Conservation (phyloP, 441 rosid species). For the Capsella rubella region DNA sequence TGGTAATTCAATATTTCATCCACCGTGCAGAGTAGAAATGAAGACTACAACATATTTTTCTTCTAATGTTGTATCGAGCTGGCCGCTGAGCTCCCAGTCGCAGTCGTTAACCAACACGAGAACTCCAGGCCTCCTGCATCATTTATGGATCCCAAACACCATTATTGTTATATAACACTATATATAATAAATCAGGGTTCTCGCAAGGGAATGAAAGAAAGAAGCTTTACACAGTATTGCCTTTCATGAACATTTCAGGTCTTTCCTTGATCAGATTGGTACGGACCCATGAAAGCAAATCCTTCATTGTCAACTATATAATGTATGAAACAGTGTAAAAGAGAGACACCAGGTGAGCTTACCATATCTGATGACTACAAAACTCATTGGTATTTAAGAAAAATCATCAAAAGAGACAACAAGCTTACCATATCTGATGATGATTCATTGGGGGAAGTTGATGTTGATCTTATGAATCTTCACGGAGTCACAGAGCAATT, state of each 20-base stretch:
- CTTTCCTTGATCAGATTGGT: conserved; percentile 90
- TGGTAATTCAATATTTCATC: conserved; percentile 38
- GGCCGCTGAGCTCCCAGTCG: conserved; percentile 87
- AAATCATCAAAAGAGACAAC: background rate
- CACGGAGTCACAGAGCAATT: background rate
- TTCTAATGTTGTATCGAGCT: conserved; percentile 69
- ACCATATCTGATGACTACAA: background rate
- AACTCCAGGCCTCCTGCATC: conserved; percentile 71
- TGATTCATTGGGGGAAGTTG: background rate
- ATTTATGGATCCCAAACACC: background rate
- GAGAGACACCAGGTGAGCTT: background rate
- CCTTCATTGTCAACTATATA: conserved; percentile 76
- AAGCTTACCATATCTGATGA: background rate
- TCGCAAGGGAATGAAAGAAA: background rate
- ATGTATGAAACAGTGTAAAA: background rate
- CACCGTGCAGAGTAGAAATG: conserved; percentile 92
- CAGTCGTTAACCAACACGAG: conserved; percentile 85
- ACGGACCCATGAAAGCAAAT: conserved; percentile 79
- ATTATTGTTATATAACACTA: background rate
- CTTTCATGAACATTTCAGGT: conserved; percentile 98
- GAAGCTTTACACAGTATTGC: conserved; percentile 82
- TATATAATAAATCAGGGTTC: background rate
- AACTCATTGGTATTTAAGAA: background rate
- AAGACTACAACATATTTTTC: conserved; percentile 73
- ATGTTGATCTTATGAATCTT: background rate